phyloP scores from a whole-genome alignment of 2,329 filamentous ascomycete genomes.

The Alternaria ethzedia region DNA sequence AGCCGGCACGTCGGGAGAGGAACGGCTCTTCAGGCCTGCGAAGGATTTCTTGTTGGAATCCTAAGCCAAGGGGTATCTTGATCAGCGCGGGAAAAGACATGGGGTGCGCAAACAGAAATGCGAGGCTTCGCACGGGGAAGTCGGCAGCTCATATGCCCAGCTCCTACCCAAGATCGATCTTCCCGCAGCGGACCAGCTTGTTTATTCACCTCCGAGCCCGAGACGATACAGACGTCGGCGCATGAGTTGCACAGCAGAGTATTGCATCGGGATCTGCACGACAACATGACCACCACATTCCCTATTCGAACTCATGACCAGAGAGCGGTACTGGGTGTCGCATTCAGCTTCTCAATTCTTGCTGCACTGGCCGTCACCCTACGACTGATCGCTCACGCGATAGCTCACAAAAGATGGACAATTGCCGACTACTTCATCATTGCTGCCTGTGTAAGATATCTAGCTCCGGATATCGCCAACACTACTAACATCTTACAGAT shows the following conservation, averaged over 20 bases:
- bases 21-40: neutral
- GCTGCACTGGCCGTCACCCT: neutral
- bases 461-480: neutral
- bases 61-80: neutral
- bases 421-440: neutral
- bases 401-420: slow-evolving; percentile 1
- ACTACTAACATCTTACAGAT: neutral
- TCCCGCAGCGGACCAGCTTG: neutral
- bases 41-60: neutral
- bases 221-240: neutral
- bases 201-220: neutral
- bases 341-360: neutral
- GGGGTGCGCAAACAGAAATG: neutral
- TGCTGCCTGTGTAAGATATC: neutral
- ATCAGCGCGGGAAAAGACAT: neutral
- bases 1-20: neutral
- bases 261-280: neutral
- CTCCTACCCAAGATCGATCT: neutral
- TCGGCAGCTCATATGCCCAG: neutral
- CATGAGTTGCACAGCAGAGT: neutral
- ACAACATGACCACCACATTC: neutral
- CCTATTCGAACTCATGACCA: neutral
- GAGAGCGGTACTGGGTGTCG: neutral
- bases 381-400: neutral
- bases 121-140: neutral